Evolutionary conservation across 768 basidiomycete species (phyloP), one percentile per base, ranked within the genome.

Genomic region (Tephrocybe sp.): DNA sequence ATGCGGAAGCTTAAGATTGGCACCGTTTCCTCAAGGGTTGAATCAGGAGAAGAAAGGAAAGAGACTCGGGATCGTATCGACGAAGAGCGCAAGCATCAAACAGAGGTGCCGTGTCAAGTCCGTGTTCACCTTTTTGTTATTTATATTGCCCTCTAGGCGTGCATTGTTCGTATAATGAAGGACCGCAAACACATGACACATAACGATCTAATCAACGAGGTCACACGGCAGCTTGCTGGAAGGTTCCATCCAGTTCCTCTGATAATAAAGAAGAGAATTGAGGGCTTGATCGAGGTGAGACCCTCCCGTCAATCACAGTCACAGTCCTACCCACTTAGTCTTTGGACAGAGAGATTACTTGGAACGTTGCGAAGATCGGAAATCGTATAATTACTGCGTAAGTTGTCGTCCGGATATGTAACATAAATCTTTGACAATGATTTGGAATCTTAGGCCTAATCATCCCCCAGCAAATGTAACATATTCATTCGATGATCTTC

Each of bases 91-190:
- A 83, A 77, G 54, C 84, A 93, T 67, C 85, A 94, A 67, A 88
- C 84, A 38, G 95, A 98, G 73, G 95, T 92, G 13, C n/a, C n/a
- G n/a, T n/a, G n/a, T n/a, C n/a, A 53, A 45, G 37, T 39, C 9
- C 25, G 16, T 22, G n/a, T 29, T 13, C 4, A 80, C 68, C 33
- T 21, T 29, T 31, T 23, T 24, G 11, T 19, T 33, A 31, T 37
- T 15, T 11, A 29, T 36, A n/a, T 43, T 34, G 23, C 15, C 52
- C 37, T 54, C 27, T 41, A 99, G 94, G 97, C 97, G 1, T 97
- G 92, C 61, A 88, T 98, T 54, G 97, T 99, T 21, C 85, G 97
- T 25, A 84, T 97, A 23, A 98, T 99, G 95, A 98, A 98, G 70
- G 86, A 92, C 63, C 75, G 94, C 47, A 97, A 97, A 64, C 79